phyloP scores from a whole-genome alignment of 2,329 filamentous ascomycete genomes.

The Stagonosporopsis cucurbitacearum region DNA sequence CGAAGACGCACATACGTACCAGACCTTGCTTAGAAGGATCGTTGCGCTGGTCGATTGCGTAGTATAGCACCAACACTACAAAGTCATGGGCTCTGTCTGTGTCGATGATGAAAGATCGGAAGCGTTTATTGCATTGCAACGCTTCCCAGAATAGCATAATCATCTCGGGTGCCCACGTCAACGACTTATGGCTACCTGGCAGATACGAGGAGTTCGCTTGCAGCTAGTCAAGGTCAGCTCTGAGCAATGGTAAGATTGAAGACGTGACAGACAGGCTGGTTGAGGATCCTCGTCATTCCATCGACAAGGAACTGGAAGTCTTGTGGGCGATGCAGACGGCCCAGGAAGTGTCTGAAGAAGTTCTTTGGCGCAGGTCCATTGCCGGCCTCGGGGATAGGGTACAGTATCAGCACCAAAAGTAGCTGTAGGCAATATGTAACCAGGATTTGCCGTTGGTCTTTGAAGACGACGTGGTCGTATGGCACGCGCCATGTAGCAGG shows the following conservation, averaged over 20 bases:
- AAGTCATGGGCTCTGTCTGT: constrained; percentile 94
- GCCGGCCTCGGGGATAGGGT: constrained; percentile 81
- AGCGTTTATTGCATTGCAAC: constrained; percentile 96
- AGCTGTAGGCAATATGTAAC: constrained; percentile 93
- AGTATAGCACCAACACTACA: constrained; percentile 86
- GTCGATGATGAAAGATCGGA: constrained; percentile 95
- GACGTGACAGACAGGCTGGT: constrained; percentile 70
- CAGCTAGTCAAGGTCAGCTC: constrained; percentile 57
- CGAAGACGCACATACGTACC: constrained; percentile 96
- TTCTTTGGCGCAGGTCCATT: constrained; percentile 77
- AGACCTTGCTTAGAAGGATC: constrained; percentile 89
- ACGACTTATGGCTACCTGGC: constrained; percentile 78
- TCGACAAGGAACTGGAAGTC: constrained; percentile 98
- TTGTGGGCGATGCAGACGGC: constrained; percentile 87
- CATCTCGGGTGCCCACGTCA: constrained; percentile 92
- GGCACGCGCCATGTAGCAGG: constrained; percentile 92
- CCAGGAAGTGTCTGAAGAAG: constrained; percentile 90
- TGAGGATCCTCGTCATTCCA: constrained; percentile 89
- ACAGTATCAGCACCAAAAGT: constrained; percentile 82
- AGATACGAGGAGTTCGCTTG: constrained; percentile 89
- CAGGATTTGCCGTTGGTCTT: constrained; percentile 86
- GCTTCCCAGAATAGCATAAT: constrained; percentile 98
- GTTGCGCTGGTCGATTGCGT: constrained; percentile 85
- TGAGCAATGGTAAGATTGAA: too few species aligned
- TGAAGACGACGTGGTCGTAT: constrained; percentile 90